These are phyloP conservation scores for Gaeumannomyces tritici DNA, from an alignment of 2,329 filamentous ascomycete genomes.

Conservation along the genomic window DNA sequence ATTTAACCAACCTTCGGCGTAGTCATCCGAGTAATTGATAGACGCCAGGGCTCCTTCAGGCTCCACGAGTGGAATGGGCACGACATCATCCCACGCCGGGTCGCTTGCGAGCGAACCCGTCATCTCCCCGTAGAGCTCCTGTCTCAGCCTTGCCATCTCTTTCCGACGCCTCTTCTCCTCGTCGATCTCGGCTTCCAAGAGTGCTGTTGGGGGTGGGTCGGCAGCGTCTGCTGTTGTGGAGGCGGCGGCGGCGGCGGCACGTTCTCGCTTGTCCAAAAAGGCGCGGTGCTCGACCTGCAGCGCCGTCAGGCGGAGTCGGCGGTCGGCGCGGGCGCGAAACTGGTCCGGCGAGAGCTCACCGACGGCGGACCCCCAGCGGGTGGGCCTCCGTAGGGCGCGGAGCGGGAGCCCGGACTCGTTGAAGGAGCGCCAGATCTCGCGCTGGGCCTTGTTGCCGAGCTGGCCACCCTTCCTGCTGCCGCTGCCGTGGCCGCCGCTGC, in stretches of 20 bases:
- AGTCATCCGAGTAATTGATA: conserved; percentile 85
- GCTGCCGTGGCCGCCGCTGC: conserved; percentile 14
- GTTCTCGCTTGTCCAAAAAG: conserved; percentile 30
- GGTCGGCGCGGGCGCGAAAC: conserved; percentile 30
- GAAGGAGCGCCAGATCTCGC: conserved; percentile 48
- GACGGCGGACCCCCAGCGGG: conserved; percentile 38
- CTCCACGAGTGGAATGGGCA: conserved; percentile 76
- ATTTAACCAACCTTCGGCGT: conserved; percentile 56
- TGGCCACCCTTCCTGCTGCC: conserved; percentile 5
- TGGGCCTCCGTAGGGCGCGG: conserved; percentile 25
- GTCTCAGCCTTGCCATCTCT: conserved; percentile 40
- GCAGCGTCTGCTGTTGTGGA: not conserved
- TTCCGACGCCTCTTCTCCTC: conserved; percentile 35
- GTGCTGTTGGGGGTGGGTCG: conserved; percentile 6
- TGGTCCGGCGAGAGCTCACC: conserved; percentile 36
- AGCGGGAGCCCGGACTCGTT: conserved; percentile 41
- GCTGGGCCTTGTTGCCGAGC: conserved; percentile 36
- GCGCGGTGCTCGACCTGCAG: conserved; percentile 32
- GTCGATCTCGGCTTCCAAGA: conserved; percentile 28
- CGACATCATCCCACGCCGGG: conserved; percentile 74
- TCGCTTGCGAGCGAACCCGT: conserved; percentile 50
- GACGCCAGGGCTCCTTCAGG: conserved; percentile 77
- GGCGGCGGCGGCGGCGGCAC: conserved; percentile 10
- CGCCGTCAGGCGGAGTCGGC: conserved; percentile 30
- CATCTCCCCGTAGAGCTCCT: conserved; percentile 42